phyloP scores from a whole-genome alignment of 345 rosid genomes.

The Linum trigynum region DNA sequence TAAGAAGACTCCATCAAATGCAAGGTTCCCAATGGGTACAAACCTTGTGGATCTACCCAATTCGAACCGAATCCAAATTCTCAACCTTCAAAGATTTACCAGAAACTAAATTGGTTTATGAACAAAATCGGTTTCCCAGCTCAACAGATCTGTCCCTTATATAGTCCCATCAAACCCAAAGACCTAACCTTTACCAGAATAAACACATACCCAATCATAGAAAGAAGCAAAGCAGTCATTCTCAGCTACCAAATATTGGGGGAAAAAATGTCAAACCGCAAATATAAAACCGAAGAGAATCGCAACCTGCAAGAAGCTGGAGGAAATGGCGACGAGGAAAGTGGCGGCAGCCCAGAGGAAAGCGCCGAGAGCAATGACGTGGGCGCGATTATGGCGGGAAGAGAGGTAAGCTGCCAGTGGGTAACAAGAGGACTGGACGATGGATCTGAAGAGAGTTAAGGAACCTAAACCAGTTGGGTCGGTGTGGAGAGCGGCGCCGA shows the following conservation, averaged over 20 bases:
- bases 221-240: no score
- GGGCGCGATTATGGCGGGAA: conserved; percentile 44
- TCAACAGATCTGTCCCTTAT: no score
- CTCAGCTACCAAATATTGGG: no score
- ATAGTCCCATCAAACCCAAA: not conserved
- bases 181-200: not conserved
- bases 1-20: no score
- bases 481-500: conserved; percentile 71
- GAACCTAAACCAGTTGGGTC: conserved; percentile 84
- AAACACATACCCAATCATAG: no score
- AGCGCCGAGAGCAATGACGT: conserved; percentile 62
- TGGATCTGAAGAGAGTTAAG: conserved; percentile 53
- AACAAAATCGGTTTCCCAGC: not conserved
- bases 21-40: no score
- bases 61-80: no score
- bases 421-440: conserved; percentile 51
- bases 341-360: conserved; percentile 65
- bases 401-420: conserved; percentile 67
- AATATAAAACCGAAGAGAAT: not conserved
- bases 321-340: conserved; percentile 52
- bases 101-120: not conserved
- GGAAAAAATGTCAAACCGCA: no score
- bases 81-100: not conserved
- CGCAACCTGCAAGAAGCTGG: conserved; percentile 52
- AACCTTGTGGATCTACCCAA: no score